Evolutionary conservation across 179 eudicot genomes (phyloP).

Genomic region (Silene coronaria): DNA sequence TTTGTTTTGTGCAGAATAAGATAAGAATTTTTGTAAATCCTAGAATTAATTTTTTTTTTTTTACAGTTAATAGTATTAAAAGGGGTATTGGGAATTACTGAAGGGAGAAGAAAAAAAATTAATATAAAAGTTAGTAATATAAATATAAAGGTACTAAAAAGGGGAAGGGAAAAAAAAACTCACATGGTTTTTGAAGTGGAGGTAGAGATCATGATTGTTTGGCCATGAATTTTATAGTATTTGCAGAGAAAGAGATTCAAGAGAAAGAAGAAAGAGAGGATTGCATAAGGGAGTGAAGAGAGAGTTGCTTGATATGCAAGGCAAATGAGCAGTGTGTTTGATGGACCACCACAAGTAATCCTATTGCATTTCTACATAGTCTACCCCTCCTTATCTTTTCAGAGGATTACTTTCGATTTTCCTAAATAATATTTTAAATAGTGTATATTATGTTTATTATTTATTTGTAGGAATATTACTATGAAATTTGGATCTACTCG

Average conservation of each 20-base stretch:
- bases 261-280: slow-evolving; percentile 12
- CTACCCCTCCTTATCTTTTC: neutral
- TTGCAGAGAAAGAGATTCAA: neutral
- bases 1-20: slow-evolving; percentile 1
- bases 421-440: no score
- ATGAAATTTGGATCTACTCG: no score
- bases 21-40: slow-evolving; percentile 14
- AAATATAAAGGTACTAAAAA: neutral
- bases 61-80: slow-evolving; percentile 8
- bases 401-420: no score
- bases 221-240: slow-evolving; percentile 34
- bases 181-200: slow-evolving; percentile 63
- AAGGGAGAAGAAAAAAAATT: neutral
- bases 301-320: slow-evolving; percentile 84
- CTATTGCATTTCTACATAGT: neutral
- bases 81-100: neutral
- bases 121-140: no score
- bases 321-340: slow-evolving; percentile 49
- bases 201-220: slow-evolving; percentile 51
- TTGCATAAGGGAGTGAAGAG: slow-evolving; percentile 26
- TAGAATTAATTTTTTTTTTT: slow-evolving; percentile 8
- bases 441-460: no score
- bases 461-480: no score
- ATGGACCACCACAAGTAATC: slow-evolving; percentile 41
- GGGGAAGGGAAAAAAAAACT: slow-evolving; percentile 23